A percentile compares a stretch with the other conserved stretches of the same genome.
Evolutionary conservation across 2,329 filamentous ascomycete genomes (phyloP).

Genomic region (Mycosphaerella sp.): DNA sequence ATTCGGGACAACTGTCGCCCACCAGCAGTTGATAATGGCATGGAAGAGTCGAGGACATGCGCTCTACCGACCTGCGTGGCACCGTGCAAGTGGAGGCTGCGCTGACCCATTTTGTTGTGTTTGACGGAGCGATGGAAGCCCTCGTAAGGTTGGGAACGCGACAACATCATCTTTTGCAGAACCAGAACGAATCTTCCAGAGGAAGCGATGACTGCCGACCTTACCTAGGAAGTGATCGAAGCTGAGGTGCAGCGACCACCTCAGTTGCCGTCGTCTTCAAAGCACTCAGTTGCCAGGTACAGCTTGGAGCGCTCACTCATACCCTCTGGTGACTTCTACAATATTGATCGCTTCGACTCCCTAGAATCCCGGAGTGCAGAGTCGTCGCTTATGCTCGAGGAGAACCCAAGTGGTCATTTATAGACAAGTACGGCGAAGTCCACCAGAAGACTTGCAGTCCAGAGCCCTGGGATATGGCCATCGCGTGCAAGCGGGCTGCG

Average conservation of each 20-base stretch:
- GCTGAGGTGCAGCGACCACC: not conserved
- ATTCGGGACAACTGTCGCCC: no score
- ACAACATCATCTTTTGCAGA: conserved; percentile 27
- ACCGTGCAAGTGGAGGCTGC: conserved; percentile 23
- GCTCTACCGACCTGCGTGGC: not conserved
- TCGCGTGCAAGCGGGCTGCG: conserved; percentile 23
- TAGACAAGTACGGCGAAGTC: conserved; percentile 17
- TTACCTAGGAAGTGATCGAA: not conserved
- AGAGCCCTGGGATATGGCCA: conserved; percentile 24
- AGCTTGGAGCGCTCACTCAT: conserved; percentile 3
- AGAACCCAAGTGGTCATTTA: conserved; percentile 24
- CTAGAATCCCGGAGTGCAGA: conserved; percentile 23
- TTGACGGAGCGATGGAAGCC: conserved; percentile 23
- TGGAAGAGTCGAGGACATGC: not conserved
- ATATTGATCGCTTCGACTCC: conserved; percentile 21
- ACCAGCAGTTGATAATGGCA: no score
- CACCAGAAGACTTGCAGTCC: conserved; percentile 15
- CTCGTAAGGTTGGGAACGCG: conserved; percentile 20
- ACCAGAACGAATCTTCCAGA: conserved; percentile 24
- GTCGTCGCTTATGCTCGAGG: conserved; percentile 28
- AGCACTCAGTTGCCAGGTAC: conserved; percentile 6
- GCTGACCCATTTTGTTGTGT: conserved; percentile 25
- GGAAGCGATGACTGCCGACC: not conserved
- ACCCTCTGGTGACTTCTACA: conserved; percentile 26
- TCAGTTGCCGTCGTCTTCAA: conserved; percentile 25